Evolutionary conservation across 2,329 filamentous ascomycete species (phyloP), one percentile per base, ranked within the genome.

Genomic region (Calonectria multiphialidica): DNA sequence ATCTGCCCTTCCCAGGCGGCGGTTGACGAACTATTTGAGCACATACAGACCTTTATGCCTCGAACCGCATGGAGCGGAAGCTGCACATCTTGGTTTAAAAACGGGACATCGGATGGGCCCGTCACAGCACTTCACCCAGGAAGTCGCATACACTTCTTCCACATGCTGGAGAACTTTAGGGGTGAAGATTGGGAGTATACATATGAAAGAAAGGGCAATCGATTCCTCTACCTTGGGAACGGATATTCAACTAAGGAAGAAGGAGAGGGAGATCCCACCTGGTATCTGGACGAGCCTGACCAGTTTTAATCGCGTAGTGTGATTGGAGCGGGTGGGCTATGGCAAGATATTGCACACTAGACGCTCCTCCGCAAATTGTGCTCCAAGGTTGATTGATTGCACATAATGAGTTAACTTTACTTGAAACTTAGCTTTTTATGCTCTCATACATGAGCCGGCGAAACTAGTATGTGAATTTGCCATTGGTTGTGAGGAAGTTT

Each of bases 131-230:
- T 90, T 55, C 87, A 89, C 73, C 87, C 88, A 0, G 88, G 88
- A 6, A 87, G 86, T 75, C 82, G 87, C 30, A 81, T 87, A 64
- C 87, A 89, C 76, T 89, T 89, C 79, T 87, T 89, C 78, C 85
- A 88, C 72, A 89, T 89, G 86, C 82, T 90, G 25, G 85, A 87
- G 75, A 77, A 79, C 9, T 85, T 90, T 71, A 81, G 88, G 45
- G 86, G 85, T 21, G 88, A 90, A 78, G 87, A 90, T 75, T 90
- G 85, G 83, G 88, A 90, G 55, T 90, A 88, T 74, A 82, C 86
- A 25, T 87, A 88, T 49, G 82, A 85, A 5, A 63, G 16, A 4
- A 59, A 37, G 15, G 15, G 42, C 6, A 74, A 75, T 13, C 59
- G 72, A 21, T 75, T 73, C 68, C 80, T 75, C n/a, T 90, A 88